Percentiles rank a stretch among this genome's conserved stretches.
phyloP scores from a whole-genome alignment of 331 rosid species.

The Malus hybrid region DNA sequence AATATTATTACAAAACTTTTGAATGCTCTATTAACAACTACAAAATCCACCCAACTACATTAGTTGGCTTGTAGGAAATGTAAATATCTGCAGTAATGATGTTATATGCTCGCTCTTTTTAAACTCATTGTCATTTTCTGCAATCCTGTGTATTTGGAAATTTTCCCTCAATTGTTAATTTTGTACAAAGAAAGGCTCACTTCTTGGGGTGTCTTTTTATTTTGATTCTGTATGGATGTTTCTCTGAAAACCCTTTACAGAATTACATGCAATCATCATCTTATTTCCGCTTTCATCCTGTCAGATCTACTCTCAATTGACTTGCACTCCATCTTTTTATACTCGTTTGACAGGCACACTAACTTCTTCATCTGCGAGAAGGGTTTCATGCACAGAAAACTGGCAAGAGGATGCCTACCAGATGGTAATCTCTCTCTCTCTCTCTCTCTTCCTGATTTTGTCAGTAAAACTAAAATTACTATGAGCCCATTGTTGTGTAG shows the following conservation, averaged over 20 bases:
- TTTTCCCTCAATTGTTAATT: neutral
- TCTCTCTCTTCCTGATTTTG: neutral
- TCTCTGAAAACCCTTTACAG: neutral
- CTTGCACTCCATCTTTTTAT: neutral
- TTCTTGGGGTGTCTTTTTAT: neutral
- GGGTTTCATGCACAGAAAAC: conserved; percentile 37
- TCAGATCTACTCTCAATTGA: neutral
- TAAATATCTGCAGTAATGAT: neutral
- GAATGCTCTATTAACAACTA: neutral
- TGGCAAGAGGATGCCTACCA: conserved; percentile 70
- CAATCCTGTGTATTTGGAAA: neutral
- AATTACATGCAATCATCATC: neutral
- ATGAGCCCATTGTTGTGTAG: neutral
- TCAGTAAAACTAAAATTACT: neutral
- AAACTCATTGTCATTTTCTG: neutral
- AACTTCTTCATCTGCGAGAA: neutral
- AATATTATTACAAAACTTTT: neutral
- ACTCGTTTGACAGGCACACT: neutral
- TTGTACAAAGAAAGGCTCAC: neutral
- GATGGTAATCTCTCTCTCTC: conserved; percentile 36
- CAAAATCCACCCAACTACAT: neutral
- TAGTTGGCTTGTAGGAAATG: neutral
- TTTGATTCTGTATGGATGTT: neutral
- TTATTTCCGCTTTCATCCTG: neutral
- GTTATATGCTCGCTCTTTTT: neutral